phyloP scores from a whole-genome alignment of 352 stramenopile genomes.

The Phytopythium helicoides region DNA sequence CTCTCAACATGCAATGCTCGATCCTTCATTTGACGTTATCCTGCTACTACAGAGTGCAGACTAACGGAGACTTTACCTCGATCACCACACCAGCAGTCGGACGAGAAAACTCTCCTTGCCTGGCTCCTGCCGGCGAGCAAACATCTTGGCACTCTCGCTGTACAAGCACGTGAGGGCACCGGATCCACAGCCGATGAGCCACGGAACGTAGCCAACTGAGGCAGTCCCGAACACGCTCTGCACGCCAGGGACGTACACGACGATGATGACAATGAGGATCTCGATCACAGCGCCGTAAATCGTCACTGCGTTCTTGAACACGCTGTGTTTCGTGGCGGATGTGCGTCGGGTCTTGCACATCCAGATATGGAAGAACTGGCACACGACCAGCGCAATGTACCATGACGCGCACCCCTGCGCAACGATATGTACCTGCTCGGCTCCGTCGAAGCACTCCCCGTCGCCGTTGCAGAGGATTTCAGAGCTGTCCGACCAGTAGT shows the following conservation, averaged over 20 bases:
- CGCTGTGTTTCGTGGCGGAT: slow-evolving; percentile 61
- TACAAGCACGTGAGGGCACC: slow-evolving; percentile 36
- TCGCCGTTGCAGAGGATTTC: slow-evolving; percentile 21
- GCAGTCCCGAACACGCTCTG: slow-evolving; percentile 39
- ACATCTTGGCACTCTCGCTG: slow-evolving; percentile 34
- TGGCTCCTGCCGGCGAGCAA: slow-evolving; percentile 18
- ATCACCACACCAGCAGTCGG: slow-evolving; percentile 21
- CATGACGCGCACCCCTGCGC: slow-evolving; percentile 60
- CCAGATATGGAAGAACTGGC: slow-evolving; percentile 83
- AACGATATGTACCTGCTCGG: slow-evolving; percentile 49
- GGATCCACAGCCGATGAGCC: slow-evolving; percentile 35
- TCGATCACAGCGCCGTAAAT: slow-evolving; percentile 47
- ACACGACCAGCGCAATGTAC: slow-evolving; percentile 70
- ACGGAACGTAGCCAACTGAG: slow-evolving; percentile 36
- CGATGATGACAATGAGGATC: slow-evolving; percentile 37
- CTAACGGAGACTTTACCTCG: too few species aligned
- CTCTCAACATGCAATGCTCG: too few species aligned
- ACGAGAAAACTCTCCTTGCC: slow-evolving; percentile 18
- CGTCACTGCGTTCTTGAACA: slow-evolving; percentile 79
- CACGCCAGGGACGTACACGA: slow-evolving; percentile 47
- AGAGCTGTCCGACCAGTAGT: slow-evolving; percentile 24
- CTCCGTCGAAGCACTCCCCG: slow-evolving; percentile 28
- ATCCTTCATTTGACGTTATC: too few species aligned
- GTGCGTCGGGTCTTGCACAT: slow-evolving; percentile 84
- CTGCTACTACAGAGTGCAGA: too few species aligned